Percentiles rank a stretch among this genome's conserved stretches.
Conservation (phyloP, 495 filamentous ascomycete species). For the Aspergillus biplanus region DNA sequence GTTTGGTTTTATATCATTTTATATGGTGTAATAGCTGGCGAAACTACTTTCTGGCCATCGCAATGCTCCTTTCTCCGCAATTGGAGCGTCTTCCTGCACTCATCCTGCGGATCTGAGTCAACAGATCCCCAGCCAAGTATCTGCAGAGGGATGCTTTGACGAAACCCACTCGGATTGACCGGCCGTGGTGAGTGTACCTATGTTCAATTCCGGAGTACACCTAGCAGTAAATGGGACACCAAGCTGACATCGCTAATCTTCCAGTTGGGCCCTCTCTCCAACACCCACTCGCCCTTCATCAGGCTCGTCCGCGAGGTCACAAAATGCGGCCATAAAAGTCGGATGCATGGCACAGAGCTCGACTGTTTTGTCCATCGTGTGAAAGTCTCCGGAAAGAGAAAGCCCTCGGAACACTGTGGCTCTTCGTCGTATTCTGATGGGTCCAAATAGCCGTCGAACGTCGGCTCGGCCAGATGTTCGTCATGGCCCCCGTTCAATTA, state of each 20-base stretch:
- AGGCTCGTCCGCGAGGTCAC: no score
- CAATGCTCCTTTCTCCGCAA: not conserved
- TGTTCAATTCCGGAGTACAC: not conserved
- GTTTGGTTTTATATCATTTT: not conserved
- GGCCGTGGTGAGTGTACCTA: not conserved
- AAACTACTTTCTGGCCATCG: conserved; percentile 1
- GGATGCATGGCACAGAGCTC: no score
- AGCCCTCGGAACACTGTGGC: not conserved
- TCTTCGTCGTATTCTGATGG: not conserved
- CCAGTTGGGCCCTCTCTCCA: no score
- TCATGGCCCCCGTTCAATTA: not conserved
- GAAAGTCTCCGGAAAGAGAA: not conserved
- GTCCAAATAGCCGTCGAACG: not conserved
- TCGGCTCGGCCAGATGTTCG: conserved; percentile 16
- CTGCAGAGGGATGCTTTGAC: conserved; percentile 4
- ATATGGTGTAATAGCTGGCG: no score
- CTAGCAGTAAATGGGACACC: not conserved
- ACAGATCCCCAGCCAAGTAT: not conserved
- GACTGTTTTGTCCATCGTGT: no score
- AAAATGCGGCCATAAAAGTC: no score
- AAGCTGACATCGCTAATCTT: not conserved
- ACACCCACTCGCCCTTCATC: no score
- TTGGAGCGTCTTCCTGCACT: not conserved
- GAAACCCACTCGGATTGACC: conserved; percentile 16
- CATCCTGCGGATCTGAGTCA: not conserved